Base-by-base conservation (phyloP, 768 basidiomycete species). In the Lactarius pseudohatsudake region DNA sequence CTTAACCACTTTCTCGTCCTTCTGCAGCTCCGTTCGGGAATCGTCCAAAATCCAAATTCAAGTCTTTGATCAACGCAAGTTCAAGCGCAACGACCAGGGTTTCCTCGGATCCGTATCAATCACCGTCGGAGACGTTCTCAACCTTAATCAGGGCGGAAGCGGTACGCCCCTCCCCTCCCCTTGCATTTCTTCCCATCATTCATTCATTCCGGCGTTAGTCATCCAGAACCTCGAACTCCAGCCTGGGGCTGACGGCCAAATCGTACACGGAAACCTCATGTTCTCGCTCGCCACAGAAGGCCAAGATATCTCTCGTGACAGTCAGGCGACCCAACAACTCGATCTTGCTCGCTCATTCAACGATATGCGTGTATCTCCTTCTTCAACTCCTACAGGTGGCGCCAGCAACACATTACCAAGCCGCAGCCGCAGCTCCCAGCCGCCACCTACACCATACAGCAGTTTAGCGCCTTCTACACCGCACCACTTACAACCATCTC, bases 11-110 rank as follows among this genome's bases (percentile, higher is more conserved):
- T 67, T 22, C 62, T 64, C 70, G 36, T 34, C 43, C 64, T 41
- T 66, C 50, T 30, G 4, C 70, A 92, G 92, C 70, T 82, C 81
- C 68, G 85, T 94, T 70, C 88, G 85, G 55, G 87, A 85, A 67
- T 86, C 86, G 34, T 94, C 92, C 41, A 81, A 85, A 71, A 83
- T 96, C 72, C 82, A 84, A 30, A 90, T 96, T 56, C 92, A 96
- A 78, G 85, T 96, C 66, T 94, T 95, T 74, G 94, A 96, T 81
- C 88, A 93, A 77, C 84, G 86, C 74, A 93, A 91, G 76, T 94
- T 92, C 79, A 93, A 84, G 79, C 87, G 87, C 76, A 85, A 88
- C 72, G 94, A 95, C 75, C 94, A 95, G 80, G 93, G 79, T 10
- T 82, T 80, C 75, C 75, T 83, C 36, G 83, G 83, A 58, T 79